Base-by-base conservation (phyloP, 169 alveolate species). In the Plasmodium yoelii region DNA sequence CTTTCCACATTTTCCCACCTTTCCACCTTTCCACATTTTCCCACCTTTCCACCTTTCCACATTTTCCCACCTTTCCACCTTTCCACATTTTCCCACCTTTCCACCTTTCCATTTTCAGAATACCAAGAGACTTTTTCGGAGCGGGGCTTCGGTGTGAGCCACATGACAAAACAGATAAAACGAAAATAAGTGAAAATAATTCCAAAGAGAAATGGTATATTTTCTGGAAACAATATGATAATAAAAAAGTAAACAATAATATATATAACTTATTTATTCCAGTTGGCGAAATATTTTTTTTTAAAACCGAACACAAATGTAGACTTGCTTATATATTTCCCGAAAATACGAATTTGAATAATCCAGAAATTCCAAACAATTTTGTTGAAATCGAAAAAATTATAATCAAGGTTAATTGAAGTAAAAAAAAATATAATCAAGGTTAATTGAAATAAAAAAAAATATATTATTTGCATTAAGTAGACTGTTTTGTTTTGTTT, bases 221-320 rank as follows among this genome's bases (percentile, higher is more conserved):
- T 12, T 84, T 84, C 39, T 84, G 91, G 91, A 84, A 84, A 64
- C 87, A 68, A 69, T 8, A 61, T 22, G 80, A 80, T 24, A 44
- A 39, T 51, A 55, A 5, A 34, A 12, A 71, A 18, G 1, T 6
- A 8, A 13, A 39, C 10, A 18, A 53, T 26, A 15, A 5, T 15
- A 53, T 26, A 22, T 46, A 22, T 26, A 71, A 59, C 7, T 24
- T 47, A 15, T 28, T 34, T 9, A 9, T 49, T 57, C 91, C 91
- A 7, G 82, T 84, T 19, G 91, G 91, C 8, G 91, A 84, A 69
- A 39, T 84, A 24, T 84, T 84, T 44, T 84, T 56, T 28, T 84
- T 84, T 28, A 84, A 69, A 59, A 56, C 19, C 26, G 75, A 69
- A 39, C 57, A 84, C 67, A 42, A 18, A 9, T 84, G 91, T 47